A percentile compares a stretch with the other conserved stretches of the same genome.
Conservation (phyloP, 352 stramenopile species). For the Thalassiosira sp. region DNA sequence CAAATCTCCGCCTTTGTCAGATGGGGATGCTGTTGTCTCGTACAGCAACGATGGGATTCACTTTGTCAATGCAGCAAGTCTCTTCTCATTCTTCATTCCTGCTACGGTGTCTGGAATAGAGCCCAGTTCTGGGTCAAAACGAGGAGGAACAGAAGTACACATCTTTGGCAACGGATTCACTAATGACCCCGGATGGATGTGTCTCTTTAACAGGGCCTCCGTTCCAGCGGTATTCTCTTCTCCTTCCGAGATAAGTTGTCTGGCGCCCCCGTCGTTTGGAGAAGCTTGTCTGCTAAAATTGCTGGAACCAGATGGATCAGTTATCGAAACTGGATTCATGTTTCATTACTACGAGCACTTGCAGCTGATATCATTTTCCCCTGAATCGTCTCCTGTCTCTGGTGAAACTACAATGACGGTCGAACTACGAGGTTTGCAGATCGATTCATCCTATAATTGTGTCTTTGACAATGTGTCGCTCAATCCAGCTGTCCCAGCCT, state of each 20-base stretch:
- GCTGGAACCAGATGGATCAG: slow-evolving; percentile 23
- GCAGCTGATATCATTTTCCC: slow-evolving; percentile 37
- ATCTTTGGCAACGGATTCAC: slow-evolving; percentile 47
- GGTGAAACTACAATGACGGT: slow-evolving; percentile 41
- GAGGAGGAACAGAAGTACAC: slow-evolving; percentile 32
- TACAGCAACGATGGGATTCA: slow-evolving; percentile 57
- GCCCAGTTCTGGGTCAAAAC: slow-evolving; percentile 24
- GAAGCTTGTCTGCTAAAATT: slow-evolving; percentile 23
- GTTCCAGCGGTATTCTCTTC: slow-evolving; percentile 42
- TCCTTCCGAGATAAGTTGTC: slow-evolving; percentile 42
- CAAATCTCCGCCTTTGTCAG: slow-evolving; percentile 17
- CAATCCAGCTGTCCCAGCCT: no score
- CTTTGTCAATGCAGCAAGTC: slow-evolving; percentile 25
- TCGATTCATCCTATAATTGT: slow-evolving; percentile 44
- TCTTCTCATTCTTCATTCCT: slow-evolving; percentile 38
- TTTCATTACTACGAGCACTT: slow-evolving; percentile 46
- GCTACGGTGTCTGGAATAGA: slow-evolving; percentile 32
- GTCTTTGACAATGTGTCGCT: slow-evolving; percentile 39
- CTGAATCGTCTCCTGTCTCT: slow-evolving; percentile 33
- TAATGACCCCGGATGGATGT: slow-evolving; percentile 36
- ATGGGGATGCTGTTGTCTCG: slow-evolving; percentile 30
- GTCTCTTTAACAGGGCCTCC: slow-evolving; percentile 31
- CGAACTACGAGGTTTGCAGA: slow-evolving; percentile 20
- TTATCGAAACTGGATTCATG: slow-evolving; percentile 44
- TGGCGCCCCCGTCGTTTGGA: slow-evolving; percentile 18